A percentile compares a stretch with the other conserved stretches of the same genome.
Conservation (phyloP, 2,329 filamentous ascomycete species). For the Pseudogymnoascus sp. region DNA sequence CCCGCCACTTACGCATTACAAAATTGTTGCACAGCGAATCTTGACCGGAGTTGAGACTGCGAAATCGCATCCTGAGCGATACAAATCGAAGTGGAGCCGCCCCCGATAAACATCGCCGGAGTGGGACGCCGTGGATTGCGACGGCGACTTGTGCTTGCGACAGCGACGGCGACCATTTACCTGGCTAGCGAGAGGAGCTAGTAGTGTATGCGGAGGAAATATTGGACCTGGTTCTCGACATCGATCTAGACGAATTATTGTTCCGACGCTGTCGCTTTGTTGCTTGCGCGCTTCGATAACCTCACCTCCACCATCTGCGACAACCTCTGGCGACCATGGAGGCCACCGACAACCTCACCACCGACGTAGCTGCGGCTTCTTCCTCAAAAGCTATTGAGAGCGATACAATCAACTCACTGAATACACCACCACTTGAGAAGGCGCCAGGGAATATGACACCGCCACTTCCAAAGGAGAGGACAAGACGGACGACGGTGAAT, state of each 20-base stretch:
- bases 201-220: neutral
- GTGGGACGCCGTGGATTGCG: constrained; percentile 1
- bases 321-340: neutral
- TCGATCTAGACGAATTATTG: constrained; percentile 1
- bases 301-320: neutral
- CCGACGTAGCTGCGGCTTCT: neutral
- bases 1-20: neutral
- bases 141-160: neutral
- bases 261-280: neutral
- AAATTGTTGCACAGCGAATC: constrained; percentile 4
- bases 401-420: neutral
- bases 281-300: neutral
- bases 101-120: constrained; percentile 5
- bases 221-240: neutral
- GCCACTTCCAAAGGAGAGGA: constrained; percentile 2
- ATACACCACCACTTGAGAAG: neutral
- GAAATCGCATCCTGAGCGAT: neutral
- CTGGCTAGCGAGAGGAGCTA: neutral
- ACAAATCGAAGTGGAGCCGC: constrained; percentile 1
- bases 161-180: neutral
- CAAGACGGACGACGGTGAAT: neutral
- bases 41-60: neutral
- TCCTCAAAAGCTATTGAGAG: neutral
- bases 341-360: neutral
- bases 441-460: neutral